phyloP scores from a whole-genome alignment of 2,329 filamentous ascomycete genomes.

The Hypomyces perniciosus region DNA sequence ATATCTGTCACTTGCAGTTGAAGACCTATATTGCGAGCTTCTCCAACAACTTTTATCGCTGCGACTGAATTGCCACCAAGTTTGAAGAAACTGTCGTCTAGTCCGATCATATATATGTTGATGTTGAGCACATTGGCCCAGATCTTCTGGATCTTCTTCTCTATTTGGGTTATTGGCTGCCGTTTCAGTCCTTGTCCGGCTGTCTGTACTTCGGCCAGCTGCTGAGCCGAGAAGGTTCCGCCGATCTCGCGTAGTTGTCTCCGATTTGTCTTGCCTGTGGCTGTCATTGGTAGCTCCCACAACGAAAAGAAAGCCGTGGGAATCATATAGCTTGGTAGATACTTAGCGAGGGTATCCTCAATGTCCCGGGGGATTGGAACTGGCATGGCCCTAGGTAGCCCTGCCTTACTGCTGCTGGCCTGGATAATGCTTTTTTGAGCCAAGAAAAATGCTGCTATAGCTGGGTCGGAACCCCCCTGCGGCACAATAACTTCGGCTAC shows the following conservation, averaged over 20 bases:
- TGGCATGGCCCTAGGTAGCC: too few relatives aligned
- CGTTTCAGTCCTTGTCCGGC: neutral
- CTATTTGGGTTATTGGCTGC: slow-evolving; percentile 1
- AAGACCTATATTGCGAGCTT: slow-evolving; percentile 3
- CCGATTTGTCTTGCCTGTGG: slow-evolving; percentile 10
- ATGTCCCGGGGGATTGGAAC: too few relatives aligned
- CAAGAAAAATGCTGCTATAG: neutral
- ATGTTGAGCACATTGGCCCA: slow-evolving; percentile 33
- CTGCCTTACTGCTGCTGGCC: neutral
- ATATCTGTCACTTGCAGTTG: slow-evolving; percentile 7
- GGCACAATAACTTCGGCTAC: slow-evolving; percentile 7
- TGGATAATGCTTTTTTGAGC: neutral
- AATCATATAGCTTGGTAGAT: neutral
- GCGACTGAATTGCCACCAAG: neutral
- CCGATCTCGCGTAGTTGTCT: slow-evolving; percentile 6
- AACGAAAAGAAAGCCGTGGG: neutral
- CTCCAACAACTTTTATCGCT: slow-evolving; percentile 7
- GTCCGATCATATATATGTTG: slow-evolving; percentile 15
- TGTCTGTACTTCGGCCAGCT: slow-evolving; percentile 43
- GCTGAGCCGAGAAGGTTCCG: slow-evolving; percentile 6
- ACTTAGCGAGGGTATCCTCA: too few relatives aligned
- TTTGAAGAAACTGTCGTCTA: slow-evolving; percentile 9
- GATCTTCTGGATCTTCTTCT: slow-evolving; percentile 23
- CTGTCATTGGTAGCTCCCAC: slow-evolving; percentile 7
- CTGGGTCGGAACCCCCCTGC: too few relatives aligned